Evolutionary conservation across 768 basidiomycete species (phyloP), one percentile per base, ranked within the genome.

Genomic region (Tylopilus rubrobrunneus): DNA sequence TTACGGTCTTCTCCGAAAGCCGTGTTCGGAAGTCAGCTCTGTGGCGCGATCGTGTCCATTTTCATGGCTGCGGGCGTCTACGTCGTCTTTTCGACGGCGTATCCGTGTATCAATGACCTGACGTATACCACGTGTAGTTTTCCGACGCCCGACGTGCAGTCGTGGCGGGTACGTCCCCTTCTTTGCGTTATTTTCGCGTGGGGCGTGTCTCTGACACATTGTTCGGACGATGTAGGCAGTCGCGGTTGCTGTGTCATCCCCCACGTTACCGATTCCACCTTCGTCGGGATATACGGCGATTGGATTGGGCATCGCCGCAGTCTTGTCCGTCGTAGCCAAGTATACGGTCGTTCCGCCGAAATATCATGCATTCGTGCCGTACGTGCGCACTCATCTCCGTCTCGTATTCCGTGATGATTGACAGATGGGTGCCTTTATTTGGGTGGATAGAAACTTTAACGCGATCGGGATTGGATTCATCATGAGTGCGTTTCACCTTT

Each of bases 1-100:
- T 76, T 85, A 25, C 74, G 84, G 48, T 79, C 83, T 12, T 85
- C 83, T 59, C 84, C 84, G 37, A 76, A 69, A 51, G 80, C 81
- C 66, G 80, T 85, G 69, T 85, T 85, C 62, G 71, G 81, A 55
- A 82, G 79, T 25, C 83, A 84, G 67, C 69, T 84, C 4, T 74
- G 71, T 56, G 84, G 84, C 48, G 73, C 83, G 21, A 71, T 82
- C 51, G 79, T 84, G 45, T 77, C 85, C 21, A 72, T 84, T 33
- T 85, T 86, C 74, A 70, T 85, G 66, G 75, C 74, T 51, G 73
- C 74, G 6, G 83, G 83, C 15, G 65, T 85, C 53, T 84, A 81
- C 62, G 72, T 85, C 55, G 73, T 86, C 43, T 85, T 86, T 75
- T 79, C 78, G 47, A 82, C 77, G 54, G 81, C 82, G 14, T 73